phyloP scores from a whole-genome alignment of 805 yeast species.

The Wickerhamomyces chaumierensis region DNA sequence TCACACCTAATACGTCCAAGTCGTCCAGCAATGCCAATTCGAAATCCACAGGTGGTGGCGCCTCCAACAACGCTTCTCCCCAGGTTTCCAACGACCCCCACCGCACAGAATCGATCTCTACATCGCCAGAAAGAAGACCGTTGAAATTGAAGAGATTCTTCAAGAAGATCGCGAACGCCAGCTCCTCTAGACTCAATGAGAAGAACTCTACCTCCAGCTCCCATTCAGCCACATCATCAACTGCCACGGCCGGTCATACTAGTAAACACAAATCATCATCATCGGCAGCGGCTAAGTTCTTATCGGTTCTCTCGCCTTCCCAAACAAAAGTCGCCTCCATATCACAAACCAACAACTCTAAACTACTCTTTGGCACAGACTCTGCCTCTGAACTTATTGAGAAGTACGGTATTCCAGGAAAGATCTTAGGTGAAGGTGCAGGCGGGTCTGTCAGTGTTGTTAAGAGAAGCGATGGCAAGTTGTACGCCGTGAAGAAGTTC shows the following conservation, averaged over 20 bases:
- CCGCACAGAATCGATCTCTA: neutral
- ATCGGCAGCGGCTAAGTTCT: conserved; percentile 8
- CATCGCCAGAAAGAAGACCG: conserved; percentile 11
- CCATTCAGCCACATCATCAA: neutral
- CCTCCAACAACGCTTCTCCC: conserved; percentile 2
- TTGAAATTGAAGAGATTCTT: conserved; percentile 36
- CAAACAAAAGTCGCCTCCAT: conserved; percentile 7
- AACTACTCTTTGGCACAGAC: conserved; percentile 27
- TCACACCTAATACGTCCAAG: conserved; percentile 19
- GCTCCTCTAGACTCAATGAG: conserved; percentile 5
- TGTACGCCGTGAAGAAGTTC: conserved; percentile 84
- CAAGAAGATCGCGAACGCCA: conserved; percentile 27
- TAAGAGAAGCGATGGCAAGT: conserved; percentile 44
- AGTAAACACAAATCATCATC: neutral
- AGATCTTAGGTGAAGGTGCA: conserved; percentile 82
- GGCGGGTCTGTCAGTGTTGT: conserved; percentile 87
- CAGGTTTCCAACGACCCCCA: conserved; percentile 5
- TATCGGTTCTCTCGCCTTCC: conserved; percentile 14
- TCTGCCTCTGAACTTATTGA: conserved; percentile 32
- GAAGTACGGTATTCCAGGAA: conserved; percentile 68
- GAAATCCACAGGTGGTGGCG: neutral
- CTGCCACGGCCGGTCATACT: neutral
- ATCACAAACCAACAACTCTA: conserved; percentile 10
- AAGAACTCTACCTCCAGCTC: neutral
- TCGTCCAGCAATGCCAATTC: conserved; percentile 7